Percentiles rank a stretch among this genome's conserved stretches.
Evolutionary conservation across 116 monocot species (phyloP).

Genomic region (Trichopus zeylanicus): DNA sequence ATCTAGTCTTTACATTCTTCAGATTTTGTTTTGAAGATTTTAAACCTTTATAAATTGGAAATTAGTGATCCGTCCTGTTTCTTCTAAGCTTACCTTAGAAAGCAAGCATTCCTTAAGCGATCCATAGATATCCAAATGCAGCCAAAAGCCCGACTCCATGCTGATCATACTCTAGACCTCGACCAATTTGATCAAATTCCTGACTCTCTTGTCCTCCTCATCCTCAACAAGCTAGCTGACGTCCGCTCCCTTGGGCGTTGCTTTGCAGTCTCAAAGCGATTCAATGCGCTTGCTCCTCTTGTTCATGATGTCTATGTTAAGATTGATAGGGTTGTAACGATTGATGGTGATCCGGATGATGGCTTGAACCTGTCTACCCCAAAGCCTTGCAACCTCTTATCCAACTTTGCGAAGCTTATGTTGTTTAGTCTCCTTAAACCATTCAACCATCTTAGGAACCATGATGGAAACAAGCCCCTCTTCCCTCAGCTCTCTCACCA

Average conservation of each 20-base stretch:
- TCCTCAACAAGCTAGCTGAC: conserved; percentile 59
- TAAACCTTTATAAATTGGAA: background rate
- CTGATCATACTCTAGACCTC: conserved; percentile 10
- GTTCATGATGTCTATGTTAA: conserved; percentile 63
- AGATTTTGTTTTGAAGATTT: no score
- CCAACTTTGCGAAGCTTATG: conserved; percentile 56
- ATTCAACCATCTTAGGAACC: conserved; percentile 51
- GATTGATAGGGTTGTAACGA: conserved; percentile 66
- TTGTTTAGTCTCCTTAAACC: conserved; percentile 55
- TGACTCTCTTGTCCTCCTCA: conserved; percentile 53
- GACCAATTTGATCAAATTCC: conserved; percentile 66
- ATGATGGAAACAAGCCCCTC: conserved; percentile 31
- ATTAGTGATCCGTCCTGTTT: background rate
- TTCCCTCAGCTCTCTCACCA: conserved; percentile 67
- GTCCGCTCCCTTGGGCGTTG: conserved; percentile 64
- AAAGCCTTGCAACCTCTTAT: conserved; percentile 54
- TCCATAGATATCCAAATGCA: conserved; percentile 60
- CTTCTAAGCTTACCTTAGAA: no score
- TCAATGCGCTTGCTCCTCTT: conserved; percentile 54
- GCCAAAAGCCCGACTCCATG: conserved; percentile 33
- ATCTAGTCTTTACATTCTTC: no score
- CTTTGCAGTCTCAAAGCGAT: conserved; percentile 56
- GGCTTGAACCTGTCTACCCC: conserved; percentile 23
- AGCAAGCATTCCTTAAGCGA: no score
- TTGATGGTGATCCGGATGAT: conserved; percentile 67